Conservation (phyloP, 2,329 filamentous ascomycete genomes). For the Colletotrichum sp. region DNA sequence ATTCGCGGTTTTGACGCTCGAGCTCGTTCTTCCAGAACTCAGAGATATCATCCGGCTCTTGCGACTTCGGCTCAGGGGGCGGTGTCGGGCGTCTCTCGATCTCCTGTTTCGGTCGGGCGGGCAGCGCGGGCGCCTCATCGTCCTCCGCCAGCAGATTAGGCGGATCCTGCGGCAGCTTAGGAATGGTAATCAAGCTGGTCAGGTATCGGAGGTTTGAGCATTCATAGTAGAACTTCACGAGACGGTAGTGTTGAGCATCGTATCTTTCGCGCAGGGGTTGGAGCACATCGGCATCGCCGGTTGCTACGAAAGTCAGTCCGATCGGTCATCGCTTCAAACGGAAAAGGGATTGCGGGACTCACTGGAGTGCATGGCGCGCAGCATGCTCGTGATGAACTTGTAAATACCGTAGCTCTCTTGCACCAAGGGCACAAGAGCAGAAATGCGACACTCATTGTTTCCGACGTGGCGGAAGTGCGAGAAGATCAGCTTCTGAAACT, state of each 20-base stretch:
- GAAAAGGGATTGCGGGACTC: constrained; percentile 38
- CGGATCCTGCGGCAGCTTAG: constrained; percentile 92
- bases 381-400: constrained; percentile 99
- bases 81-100: constrained; percentile 73
- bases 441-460: constrained; percentile 97
- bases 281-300: constrained; percentile 91
- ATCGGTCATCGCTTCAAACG: constrained; percentile 6
- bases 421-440: constrained; percentile 88
- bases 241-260: constrained; percentile 93
- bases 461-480: constrained; percentile 90
- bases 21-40: constrained; percentile 98
- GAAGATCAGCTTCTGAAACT: constrained; percentile 98
- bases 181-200: constrained; percentile 94
- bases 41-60: constrained; percentile 92
- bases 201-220: constrained; percentile 97
- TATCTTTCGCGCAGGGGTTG: constrained; percentile 88
- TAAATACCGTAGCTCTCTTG: constrained; percentile 99
- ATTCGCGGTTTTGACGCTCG: constrained; percentile 89
- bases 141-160: constrained; percentile 89
- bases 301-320: constrained; percentile 57
- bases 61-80: constrained; percentile 67
- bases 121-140: constrained; percentile 81
- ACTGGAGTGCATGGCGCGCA: constrained; percentile 97
- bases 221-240: constrained; percentile 99
- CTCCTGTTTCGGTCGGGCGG: constrained; percentile 78